Base-by-base conservation (phyloP, 2,329 filamentous ascomycete species). In the Celoporthe dispersa region DNA sequence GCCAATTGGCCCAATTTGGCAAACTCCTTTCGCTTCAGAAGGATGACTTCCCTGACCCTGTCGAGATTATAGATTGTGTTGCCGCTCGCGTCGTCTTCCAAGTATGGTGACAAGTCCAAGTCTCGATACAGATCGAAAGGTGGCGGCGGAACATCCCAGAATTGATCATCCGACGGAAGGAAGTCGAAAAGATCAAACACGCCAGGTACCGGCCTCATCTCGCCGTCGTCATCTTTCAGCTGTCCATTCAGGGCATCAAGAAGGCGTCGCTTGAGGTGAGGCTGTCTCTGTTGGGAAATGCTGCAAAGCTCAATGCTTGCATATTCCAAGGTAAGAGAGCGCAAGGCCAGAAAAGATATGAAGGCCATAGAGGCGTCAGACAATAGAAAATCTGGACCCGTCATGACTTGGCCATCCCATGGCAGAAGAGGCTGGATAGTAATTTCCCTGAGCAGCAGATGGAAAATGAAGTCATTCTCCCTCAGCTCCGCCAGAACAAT, bases 131-230 rank as follows among this genome's bases (percentile, higher is more conserved):
- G 87, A 55, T 84, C 81, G 28, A 92, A 81, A 6, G 84, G 78
- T 2, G 90, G 88, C 2, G 86, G 79, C 2, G 85, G 77, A 5
- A 82, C 78, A 33, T 82, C 79, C 82, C 87, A 88, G 35, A 70
- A 65, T n/a, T 83, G 77, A 22, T 79, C 83, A 61, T 85, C 84
- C 28, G 84, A 78, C 2, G 86, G 80, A 71, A 96, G 87, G 76
- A 98, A 98, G 80, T 99, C 96, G 75, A 97, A 96, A 31, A 98
- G 86, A 73, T 98, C 94, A 76, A 98, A 97, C 8, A 98, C 87
- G 3, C 92, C 94, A 0, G 91, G 87, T 70, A 94, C 92, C 37
- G 84, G 82, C 51, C 92, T 83, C 6, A 89, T 83, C 67, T 92
- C 88, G 63, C 91, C 90, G 70, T 88, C 88, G 19, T 91, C 87